Conservation (phyloP, 441 rosid species). For the Arabidopsis lyrata region DNA sequence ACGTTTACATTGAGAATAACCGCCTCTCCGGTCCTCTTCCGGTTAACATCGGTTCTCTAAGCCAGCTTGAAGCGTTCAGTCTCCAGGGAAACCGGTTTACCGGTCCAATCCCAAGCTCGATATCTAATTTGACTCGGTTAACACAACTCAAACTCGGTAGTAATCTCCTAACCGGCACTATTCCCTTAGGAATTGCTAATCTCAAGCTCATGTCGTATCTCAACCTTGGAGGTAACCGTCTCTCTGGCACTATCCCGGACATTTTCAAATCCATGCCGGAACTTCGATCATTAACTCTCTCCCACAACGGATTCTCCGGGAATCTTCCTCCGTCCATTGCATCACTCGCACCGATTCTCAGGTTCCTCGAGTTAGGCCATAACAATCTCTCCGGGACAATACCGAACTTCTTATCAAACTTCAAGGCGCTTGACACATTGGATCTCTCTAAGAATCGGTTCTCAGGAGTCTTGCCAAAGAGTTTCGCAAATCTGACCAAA, state of each 20-base stretch:
- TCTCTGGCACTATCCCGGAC: constrained; percentile 62
- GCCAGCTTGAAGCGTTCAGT: constrained; percentile 54
- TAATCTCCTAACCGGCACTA: constrained; percentile 58
- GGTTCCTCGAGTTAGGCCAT: constrained; percentile 62
- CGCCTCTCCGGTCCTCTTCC: constrained; percentile 76
- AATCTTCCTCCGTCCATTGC: constrained; percentile 58
- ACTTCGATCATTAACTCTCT: constrained; percentile 54
- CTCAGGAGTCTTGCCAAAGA: constrained; percentile 59
- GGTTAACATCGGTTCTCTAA: constrained; percentile 50
- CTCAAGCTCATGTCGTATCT: constrained; percentile 50
- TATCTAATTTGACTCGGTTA: constrained; percentile 56
- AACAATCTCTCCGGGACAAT: constrained; percentile 62
- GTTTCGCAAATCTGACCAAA: constrained; percentile 67
- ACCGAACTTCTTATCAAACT: constrained; percentile 64
- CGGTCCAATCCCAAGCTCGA: constrained; percentile 70
- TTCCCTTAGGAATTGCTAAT: constrained; percentile 57
- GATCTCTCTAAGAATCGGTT: constrained; percentile 67
- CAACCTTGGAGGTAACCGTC: constrained; percentile 52
- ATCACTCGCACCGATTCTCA: constrained; percentile 53
- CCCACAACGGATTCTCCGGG: constrained; percentile 62
- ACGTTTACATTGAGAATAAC: constrained; percentile 65
- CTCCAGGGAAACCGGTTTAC: constrained; percentile 63
- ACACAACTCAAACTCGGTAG: constrained; percentile 58
- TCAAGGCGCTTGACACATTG: constrained; percentile 66
- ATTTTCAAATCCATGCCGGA: constrained; percentile 53